These are phyloP conservation scores for Fusarium acutatum DNA, from an alignment of 2,329 filamentous ascomycete genomes.

Conservation along the genomic window DNA sequence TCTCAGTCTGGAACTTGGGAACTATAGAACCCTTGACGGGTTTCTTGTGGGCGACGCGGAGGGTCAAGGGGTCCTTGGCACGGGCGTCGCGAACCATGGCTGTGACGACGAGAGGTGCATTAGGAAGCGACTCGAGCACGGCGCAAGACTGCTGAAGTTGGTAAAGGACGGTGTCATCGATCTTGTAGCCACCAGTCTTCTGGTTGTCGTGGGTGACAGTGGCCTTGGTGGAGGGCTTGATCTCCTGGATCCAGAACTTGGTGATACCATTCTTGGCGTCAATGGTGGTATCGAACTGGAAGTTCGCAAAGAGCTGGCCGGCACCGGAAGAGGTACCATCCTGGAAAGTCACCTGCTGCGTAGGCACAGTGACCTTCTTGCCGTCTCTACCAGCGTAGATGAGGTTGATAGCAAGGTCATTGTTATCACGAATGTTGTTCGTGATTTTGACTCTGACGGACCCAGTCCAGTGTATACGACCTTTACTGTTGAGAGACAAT, in stretches of 20 bases:
- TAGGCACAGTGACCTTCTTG: neutral
- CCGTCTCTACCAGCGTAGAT: slow-evolving; percentile 15
- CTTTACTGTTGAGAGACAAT: slow-evolving; percentile 41
- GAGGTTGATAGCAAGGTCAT: slow-evolving; percentile 38
- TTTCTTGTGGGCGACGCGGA: neutral
- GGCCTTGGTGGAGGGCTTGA: slow-evolving; percentile 32
- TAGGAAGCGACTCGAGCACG: neutral
- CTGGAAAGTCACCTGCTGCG: neutral
- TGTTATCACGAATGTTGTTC: slow-evolving; percentile 24
- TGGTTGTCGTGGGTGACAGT: slow-evolving; percentile 40
- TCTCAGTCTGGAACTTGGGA: neutral
- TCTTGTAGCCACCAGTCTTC: slow-evolving; percentile 36
- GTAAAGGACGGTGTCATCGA: slow-evolving; percentile 42
- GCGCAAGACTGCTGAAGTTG: slow-evolving; percentile 41
- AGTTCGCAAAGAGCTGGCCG: slow-evolving; percentile 43
- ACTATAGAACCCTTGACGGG: neutral
- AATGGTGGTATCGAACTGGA: slow-evolving; percentile 41
- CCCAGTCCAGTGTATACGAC: slow-evolving; percentile 37
- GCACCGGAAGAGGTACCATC: slow-evolving; percentile 35
- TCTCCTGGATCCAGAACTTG: slow-evolving; percentile 44
- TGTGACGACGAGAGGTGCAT: neutral
- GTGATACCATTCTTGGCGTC: slow-evolving; percentile 40
- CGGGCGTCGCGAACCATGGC: slow-evolving; percentile 12
- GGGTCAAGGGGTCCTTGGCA: slow-evolving; percentile 5
- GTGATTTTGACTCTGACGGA: slow-evolving; percentile 37